Evolutionary conservation across 2,329 filamentous ascomycete genomes (phyloP), one percentile per base, ranked within the genome.

Genomic region (Aureobasidium sp.): DNA sequence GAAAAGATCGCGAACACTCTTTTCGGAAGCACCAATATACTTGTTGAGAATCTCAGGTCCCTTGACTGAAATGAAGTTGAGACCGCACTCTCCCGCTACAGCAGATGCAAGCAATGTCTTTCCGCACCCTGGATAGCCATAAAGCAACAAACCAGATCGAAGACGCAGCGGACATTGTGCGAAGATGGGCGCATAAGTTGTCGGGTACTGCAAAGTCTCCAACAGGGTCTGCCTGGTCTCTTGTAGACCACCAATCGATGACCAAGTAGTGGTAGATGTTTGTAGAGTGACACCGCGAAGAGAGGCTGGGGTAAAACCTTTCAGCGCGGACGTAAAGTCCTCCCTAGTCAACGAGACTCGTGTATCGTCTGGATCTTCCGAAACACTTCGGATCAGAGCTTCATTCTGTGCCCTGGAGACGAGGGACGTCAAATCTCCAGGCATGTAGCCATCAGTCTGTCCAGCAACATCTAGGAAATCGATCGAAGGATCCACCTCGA

Each of bases 41-140:
- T 99, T 99, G 80, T 99, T 99, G 60, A 99, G 78, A 63, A 99
- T 97, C 74, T 99, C 95, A 0, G 94, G 94, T 0, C 94, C 94
- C 77, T 99, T 99, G 70, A 99, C 94, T 44, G 88, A 92, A 74
- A 99, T 99, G 75, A 99, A 99, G 75, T 99, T 99, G 64, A 99
- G 85, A 0, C 93, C 93, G 70, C 93, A 97, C 77, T 99, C 94
- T 61, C 93, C 93, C 14, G 95, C 94, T n/a, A 99, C 93, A 0
- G 94, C 94, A 62, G 90, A 96, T 22, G 95, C 94, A 11, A 99
- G 84, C 9, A 99, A 82, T 0, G 94, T 99, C 77, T 99, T 99
- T 64, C 95, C 95, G 70, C 94, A 97, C 2, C 94, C 94, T 0
- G 94, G 94, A 70, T 89, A 97, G 31, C 94, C 94, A 71, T 99